Evolutionary conservation across 345 rosid species (phyloP), one percentile per base, ranked within the genome.

Genomic region (Citrus cavaleriei): DNA sequence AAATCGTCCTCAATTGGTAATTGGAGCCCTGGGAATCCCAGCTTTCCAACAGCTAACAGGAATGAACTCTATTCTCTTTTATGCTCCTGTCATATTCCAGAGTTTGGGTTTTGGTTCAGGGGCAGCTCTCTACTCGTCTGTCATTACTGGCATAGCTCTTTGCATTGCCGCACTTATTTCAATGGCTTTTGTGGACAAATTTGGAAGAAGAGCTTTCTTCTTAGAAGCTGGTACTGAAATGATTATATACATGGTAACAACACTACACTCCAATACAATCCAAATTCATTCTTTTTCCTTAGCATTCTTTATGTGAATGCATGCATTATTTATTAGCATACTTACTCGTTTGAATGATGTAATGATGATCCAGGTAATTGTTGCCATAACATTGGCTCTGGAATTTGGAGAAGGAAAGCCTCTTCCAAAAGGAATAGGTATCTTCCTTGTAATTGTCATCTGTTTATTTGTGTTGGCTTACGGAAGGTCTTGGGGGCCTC

Each of bases 401-500:
- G 84, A 86, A 60, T 88, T 94, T 67, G 98, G 98, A 25, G 81
- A 93, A 80, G 97, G 92, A 42, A 76, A 78, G 62, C 60, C 40
- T 22, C 88, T 93, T 4, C 66, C 97, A 0, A 82, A 83, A 76
- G 82, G 83, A 7, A 40, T 86, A 0, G 90, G 94, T 9, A 2
- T 73, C 4, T 81, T 91, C 80, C 92, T 94, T 0, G 97, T 94
- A 76, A 27, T 86, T 2, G 75, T 93, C 49, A 84, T 95, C 24
- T 92, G 87, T 88, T 73, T 92, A 7, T 95, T 95, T 77, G 95
- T 91, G 21, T 75, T 93, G 59, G 95, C 98, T 1, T 93, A 92
- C 13, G 98, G 98, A 8, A 88, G 98, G 79, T 95, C 98, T 0
- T 95, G 98, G 98, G 98, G 98, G 4, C 98, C 98, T 24, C 86